Percentiles rank a stretch among this genome's conserved stretches.
phyloP scores from a whole-genome alignment of 2,329 filamentous ascomycete species.

The Calonectria fujianensis region DNA sequence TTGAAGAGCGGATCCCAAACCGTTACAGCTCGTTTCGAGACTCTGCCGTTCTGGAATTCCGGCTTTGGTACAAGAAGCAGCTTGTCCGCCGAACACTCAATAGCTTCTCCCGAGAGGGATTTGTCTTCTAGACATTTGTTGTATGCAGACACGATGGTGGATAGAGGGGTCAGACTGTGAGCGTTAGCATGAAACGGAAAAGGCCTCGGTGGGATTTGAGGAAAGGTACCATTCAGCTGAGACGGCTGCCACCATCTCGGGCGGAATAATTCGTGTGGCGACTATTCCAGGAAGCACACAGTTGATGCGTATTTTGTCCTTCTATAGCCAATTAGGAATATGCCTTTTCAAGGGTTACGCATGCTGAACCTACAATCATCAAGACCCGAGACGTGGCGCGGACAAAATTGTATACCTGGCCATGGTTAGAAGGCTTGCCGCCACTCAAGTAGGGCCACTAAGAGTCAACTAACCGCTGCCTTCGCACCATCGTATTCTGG shows the following conservation, averaged over 20 bases:
- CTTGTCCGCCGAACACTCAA: constrained; percentile 67
- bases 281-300: constrained; percentile 69
- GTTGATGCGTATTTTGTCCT: constrained; percentile 70
- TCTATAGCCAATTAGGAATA: constrained; percentile 46
- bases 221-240: constrained; percentile 55
- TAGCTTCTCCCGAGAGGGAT: constrained; percentile 62
- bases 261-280: constrained; percentile 66
- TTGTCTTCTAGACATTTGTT: constrained; percentile 67
- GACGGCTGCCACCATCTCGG: constrained; percentile 65
- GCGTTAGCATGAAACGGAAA: neutral
- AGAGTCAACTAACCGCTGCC: constrained; percentile 61
- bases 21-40: constrained; percentile 64
- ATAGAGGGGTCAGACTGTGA: constrained; percentile 62
- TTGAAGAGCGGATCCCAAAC: constrained; percentile 70
- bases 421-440: constrained; percentile 4
- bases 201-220: neutral
- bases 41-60: constrained; percentile 62
- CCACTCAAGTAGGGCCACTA: neutral
- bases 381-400: constrained; percentile 62
- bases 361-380: constrained; percentile 51
- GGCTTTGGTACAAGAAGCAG: constrained; percentile 47
- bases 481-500: constrained; percentile 72
- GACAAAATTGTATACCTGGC: constrained; percentile 58
- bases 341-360: accelerated
- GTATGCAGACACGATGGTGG: constrained; percentile 67